Conservation (phyloP, 352 stramenopile species). For the Saprolegnia diclina region DNA sequence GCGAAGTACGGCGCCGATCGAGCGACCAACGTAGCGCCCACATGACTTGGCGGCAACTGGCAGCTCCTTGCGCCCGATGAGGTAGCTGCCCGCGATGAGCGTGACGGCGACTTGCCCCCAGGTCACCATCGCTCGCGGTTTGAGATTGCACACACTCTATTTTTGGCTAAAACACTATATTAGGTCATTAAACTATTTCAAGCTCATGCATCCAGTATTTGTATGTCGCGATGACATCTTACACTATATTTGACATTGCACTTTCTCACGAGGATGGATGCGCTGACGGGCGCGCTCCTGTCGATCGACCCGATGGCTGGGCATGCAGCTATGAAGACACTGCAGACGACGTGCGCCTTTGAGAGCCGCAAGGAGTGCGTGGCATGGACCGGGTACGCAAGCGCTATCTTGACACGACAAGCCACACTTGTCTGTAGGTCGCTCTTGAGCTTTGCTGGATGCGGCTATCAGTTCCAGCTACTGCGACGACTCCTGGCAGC, state of each 20-base stretch:
- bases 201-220: too few relatives aligned
- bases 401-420: background rate
- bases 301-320: constrained; percentile 5
- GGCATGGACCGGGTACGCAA: background rate
- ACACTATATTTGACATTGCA: background rate
- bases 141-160: background rate
- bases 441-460: background rate
- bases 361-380: background rate
- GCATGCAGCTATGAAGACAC: constrained; percentile 8
- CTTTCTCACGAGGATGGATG: constrained; percentile 5
- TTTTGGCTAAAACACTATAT: too few relatives aligned
- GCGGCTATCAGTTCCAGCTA: constrained; percentile 2
- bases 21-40: constrained; percentile 54
- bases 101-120: constrained; percentile 63
- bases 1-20: constrained; percentile 59
- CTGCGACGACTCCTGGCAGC: background rate
- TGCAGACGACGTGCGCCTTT: background rate
- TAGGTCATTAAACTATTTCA: too few relatives aligned
- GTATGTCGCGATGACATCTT: too few relatives aligned
- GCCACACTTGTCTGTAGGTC: background rate
- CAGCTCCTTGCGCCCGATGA: constrained; percentile 64
- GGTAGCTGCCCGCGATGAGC: constrained; percentile 55
- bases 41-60: constrained; percentile 58
- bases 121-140: constrained; percentile 42
- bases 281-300: background rate